phyloP scores from a whole-genome alignment of 2,329 filamentous ascomycete genomes.

The Colletotrichum aenigma region DNA sequence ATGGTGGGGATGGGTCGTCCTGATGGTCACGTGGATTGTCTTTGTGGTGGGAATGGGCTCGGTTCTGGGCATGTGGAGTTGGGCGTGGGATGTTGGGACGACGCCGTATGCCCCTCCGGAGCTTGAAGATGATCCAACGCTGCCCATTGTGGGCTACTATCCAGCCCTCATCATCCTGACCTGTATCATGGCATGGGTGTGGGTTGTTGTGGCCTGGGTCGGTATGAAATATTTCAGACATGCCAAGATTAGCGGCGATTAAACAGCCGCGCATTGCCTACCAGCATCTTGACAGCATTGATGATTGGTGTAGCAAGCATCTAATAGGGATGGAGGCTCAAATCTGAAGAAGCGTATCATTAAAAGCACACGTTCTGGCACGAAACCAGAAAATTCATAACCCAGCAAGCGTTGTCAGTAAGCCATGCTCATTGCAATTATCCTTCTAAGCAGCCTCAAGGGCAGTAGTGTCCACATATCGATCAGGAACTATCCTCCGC shows the following conservation, averaged over 20 bases:
- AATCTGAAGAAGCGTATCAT: neutral
- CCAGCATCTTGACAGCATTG: neutral
- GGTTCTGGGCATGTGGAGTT: slow-evolving; percentile 93
- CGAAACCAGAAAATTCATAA: neutral
- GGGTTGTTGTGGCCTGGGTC: slow-evolving; percentile 96
- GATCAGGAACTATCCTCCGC: neutral
- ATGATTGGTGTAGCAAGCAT: neutral
- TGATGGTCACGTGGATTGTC: slow-evolving; percentile 90
- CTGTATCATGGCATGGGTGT: slow-evolving; percentile 97
- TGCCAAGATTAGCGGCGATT: slow-evolving; percentile 81
- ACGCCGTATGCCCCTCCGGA: slow-evolving; percentile 95
- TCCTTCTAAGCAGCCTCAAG: neutral
- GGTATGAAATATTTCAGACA: slow-evolving; percentile 99
- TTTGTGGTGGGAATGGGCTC: slow-evolving; percentile 98
- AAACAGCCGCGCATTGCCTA: slow-evolving; percentile 17
- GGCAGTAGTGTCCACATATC: neutral
- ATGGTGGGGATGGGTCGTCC: slow-evolving; percentile 96
- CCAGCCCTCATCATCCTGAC: slow-evolving; percentile 92
- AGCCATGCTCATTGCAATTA: neutral
- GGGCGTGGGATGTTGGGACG: slow-evolving; percentile 98
- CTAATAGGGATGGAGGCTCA: neutral
- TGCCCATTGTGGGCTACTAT: slow-evolving; percentile 97
- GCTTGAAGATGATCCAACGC: slow-evolving; percentile 89
- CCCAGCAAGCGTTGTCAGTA: neutral
- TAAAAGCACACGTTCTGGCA: neutral